Percentiles rank a stretch among this genome's conserved stretches.
Evolutionary conservation across 306 rosid species (phyloP).

Genomic region (Pterocarpus santalinus): DNA sequence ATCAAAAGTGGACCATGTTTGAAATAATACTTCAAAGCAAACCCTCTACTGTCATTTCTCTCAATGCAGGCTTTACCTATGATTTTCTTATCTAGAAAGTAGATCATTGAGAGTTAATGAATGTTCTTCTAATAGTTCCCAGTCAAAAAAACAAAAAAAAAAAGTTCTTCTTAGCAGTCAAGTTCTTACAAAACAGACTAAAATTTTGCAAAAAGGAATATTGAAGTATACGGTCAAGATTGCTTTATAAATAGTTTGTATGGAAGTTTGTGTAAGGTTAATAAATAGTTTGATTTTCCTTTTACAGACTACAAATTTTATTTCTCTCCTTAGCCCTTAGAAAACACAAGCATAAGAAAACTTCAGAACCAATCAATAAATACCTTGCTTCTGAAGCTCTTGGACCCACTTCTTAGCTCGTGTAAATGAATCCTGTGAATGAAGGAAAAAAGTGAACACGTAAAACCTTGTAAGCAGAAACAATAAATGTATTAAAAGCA

Average conservation of each 20-base stretch:
- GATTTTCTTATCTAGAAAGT: slow-evolving; percentile 9
- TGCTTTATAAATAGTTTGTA: background rate
- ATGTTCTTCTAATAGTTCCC: no score
- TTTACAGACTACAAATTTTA: slow-evolving; percentile 28
- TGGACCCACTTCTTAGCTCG: slow-evolving; percentile 78
- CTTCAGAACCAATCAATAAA: slow-evolving; percentile 36
- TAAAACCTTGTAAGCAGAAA: slow-evolving; percentile 15
- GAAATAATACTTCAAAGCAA: slow-evolving; percentile 24
- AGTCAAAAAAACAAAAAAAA: no score
- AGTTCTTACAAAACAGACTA: background rate
- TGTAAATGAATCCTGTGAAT: slow-evolving; percentile 61
- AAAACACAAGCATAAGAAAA: slow-evolving; percentile 15
- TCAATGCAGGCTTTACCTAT: slow-evolving; percentile 10
- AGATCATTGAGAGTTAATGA: background rate
- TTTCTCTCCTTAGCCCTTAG: background rate
- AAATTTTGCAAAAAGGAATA: background rate
- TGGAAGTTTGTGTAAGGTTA: slow-evolving; percentile 23
- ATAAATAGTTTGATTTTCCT: slow-evolving; percentile 29
- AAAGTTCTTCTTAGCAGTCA: no score
- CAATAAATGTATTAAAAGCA: slow-evolving; percentile 4
- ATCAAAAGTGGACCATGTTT: slow-evolving; percentile 14
- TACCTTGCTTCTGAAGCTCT: slow-evolving; percentile 80
- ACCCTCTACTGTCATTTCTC: slow-evolving; percentile 4
- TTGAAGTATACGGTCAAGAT: slow-evolving; percentile 18
- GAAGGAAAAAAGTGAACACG: slow-evolving; percentile 23